A percentile compares a stretch with the other conserved stretches of the same genome.
Conservation (phyloP, 306 rosid genomes). For the Cicer pinnatifidum region DNA sequence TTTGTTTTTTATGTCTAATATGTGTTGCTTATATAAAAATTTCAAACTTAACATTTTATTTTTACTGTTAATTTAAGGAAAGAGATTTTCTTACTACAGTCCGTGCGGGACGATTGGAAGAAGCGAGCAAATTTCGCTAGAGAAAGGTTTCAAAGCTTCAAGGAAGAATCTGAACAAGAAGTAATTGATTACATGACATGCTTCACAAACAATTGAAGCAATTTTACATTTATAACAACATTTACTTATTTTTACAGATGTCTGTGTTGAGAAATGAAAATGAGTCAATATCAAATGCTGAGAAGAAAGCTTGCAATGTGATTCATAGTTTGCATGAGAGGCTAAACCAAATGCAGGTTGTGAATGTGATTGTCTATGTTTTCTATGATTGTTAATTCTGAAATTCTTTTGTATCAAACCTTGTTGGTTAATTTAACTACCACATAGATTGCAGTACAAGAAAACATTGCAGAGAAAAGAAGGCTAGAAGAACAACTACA, state of each 20-base stretch:
- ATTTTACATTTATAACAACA: not conserved
- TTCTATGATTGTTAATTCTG: not conserved
- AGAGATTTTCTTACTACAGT: conserved; percentile 31
- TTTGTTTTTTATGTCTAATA: not conserved
- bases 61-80: conserved; percentile 38
- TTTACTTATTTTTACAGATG: conserved; percentile 31
- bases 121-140: conserved; percentile 33
- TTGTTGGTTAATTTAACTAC: not conserved
- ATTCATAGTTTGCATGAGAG: conserved; percentile 39
- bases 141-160: conserved; percentile 35
- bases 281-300: conserved; percentile 39
- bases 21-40: not conserved
- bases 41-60: not conserved
- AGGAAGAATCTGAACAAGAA: conserved; percentile 41
- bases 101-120: conserved; percentile 42
- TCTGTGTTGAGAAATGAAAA: conserved; percentile 43
- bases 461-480: conserved; percentile 38
- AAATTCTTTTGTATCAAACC: not conserved
- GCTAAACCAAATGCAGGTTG: conserved; percentile 44
- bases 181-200: conserved; percentile 34
- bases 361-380: conserved; percentile 18
- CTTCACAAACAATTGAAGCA: not conserved
- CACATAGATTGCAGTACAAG: conserved; percentile 39
- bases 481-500: conserved; percentile 41
- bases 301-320: conserved; percentile 36